Percentiles rank a stretch among this genome's conserved stretches.
Conservation (phyloP, 306 rosid species). For the Trichosanthes truncata region DNA sequence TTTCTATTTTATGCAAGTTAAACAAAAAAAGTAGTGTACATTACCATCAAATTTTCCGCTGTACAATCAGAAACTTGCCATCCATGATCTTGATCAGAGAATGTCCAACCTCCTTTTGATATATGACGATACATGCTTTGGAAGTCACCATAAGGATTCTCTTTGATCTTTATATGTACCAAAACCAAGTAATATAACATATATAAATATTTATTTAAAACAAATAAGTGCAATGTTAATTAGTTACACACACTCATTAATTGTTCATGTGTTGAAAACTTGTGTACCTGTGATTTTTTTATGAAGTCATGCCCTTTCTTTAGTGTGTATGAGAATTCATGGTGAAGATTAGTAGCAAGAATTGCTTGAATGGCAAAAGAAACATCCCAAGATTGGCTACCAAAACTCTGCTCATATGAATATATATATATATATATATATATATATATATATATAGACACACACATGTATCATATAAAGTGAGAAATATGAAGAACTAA, state of each 20-base stretch:
- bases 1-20: no score
- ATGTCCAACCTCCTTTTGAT: conserved; percentile 92
- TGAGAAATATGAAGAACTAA: no score
- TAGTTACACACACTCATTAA: no score
- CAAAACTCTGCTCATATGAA: neutral
- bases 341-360: neutral
- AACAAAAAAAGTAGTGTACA: no score
- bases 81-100: conserved; percentile 81
- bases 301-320: neutral
- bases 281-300: neutral
- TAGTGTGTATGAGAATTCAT: neutral
- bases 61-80: conserved; percentile 99
- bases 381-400: conserved; percentile 9
- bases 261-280: no score
- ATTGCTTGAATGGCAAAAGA: conserved; percentile 3
- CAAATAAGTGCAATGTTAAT: no score
- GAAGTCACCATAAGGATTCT: conserved; percentile 53
- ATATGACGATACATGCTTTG: conserved; percentile 54
- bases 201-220: no score
- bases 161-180: conserved; percentile 28
- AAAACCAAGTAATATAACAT: no score
- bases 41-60: conserved; percentile 78
- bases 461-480: no score
- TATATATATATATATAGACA: no score
- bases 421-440: neutral